Evolutionary conservation across 441 rosid species (phyloP), one percentile per base, ranked within the genome.

Genomic region (Arabidopsis hybrid): DNA sequence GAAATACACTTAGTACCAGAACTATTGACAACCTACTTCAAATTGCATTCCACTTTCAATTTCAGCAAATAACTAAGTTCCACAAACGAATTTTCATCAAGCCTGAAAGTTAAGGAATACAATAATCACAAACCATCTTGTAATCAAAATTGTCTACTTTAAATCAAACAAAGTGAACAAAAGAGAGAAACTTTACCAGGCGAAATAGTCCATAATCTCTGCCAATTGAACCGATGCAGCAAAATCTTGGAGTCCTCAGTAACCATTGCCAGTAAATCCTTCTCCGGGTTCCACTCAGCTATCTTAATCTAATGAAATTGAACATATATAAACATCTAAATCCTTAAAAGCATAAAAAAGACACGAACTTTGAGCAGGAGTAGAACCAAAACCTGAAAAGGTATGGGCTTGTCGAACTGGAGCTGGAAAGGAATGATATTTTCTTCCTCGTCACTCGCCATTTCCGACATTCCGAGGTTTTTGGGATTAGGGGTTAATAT

Each of bases 201-300:
- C 3, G 92, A 84, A 73, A 88, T 69, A 26, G 90, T 87, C 98
- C 98, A 90, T 17, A 94, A 78, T 71, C 98, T 81, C 85, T 88
- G 98, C 95, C 97, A 90, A 79, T 94, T 94, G 82, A 94, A 91
- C 0, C 98, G 91, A 65, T 88, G 97, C 58, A 91, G 88, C 80
- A 90, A 59, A 78, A 90, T 82, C 84, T 89, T 90, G n/a, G 88
- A 89, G 71, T 94, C 98, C 45, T 88, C 91, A 0, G 92, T 87
- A 35, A 89, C 97, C 96, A 90, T 89, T 14, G 97, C 97, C 53
- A 88, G 79, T 40, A 89, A 86, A 85, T 94, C 98, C 86, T 94
- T 94, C 85, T 83, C 97, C 0, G 94, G 97, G 72, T 92, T 94
- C 97, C 97, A 92, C 36, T 88, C 95, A 14, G 97, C 97, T 49